phyloP scores from a whole-genome alignment of 140 eudicot species.

The Senecio squalidus region DNA sequence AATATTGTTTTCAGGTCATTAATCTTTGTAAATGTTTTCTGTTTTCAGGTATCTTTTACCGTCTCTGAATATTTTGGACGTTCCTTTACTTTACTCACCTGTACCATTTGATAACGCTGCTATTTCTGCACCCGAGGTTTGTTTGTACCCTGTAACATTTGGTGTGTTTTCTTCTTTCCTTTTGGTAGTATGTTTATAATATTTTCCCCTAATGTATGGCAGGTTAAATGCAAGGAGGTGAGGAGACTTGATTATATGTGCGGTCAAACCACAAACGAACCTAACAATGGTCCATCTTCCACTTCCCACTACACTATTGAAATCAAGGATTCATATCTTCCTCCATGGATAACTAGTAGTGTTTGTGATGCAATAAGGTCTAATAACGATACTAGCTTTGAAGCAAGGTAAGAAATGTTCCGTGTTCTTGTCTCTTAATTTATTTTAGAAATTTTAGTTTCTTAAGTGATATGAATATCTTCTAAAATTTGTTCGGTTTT shows the following conservation, averaged over 20 bases:
- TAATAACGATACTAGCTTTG: slow-evolving; percentile 50
- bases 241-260: slow-evolving; percentile 43
- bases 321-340: slow-evolving; percentile 69
- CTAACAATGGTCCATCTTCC: slow-evolving; percentile 29
- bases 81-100: slow-evolving; percentile 69
- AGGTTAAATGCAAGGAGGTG: slow-evolving; percentile 84
- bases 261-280: slow-evolving; percentile 27
- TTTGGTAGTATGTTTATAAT: neutral
- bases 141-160: slow-evolving; percentile 10
- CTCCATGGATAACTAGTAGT: slow-evolving; percentile 70
- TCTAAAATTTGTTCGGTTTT: neutral
- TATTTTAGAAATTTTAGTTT: too few relatives aligned
- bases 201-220: neutral
- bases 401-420: slow-evolving; percentile 47
- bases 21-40: too few relatives aligned
- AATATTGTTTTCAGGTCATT: too few relatives aligned
- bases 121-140: slow-evolving; percentile 72
- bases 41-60: slow-evolving; percentile 49
- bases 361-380: slow-evolving; percentile 50
- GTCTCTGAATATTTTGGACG: slow-evolving; percentile 51
- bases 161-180: too few relatives aligned
- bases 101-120: slow-evolving; percentile 72
- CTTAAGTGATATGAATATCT: neutral
- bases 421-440: neutral
- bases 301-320: slow-evolving; percentile 63